Evolutionary conservation across 805 yeast genomes (phyloP), one percentile per base, ranked within the genome.

Genomic region (Kluyveromyces dobzhanskii): DNA sequence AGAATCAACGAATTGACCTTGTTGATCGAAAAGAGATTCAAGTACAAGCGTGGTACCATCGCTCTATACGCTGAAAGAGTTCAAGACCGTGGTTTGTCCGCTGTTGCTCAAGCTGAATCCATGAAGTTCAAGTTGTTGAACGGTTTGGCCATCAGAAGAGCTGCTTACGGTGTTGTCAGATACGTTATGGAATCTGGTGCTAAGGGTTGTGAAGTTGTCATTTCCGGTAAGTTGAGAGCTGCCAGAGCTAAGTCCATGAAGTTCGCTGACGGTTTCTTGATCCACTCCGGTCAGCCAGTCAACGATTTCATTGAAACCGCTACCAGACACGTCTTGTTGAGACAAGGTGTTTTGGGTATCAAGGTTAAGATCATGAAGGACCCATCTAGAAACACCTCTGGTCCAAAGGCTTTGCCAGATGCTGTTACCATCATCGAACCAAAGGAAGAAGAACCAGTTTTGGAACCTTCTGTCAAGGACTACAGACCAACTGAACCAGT

Each of bases 251-350:
- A 92, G 85, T 81, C 97, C 65, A 94, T 92, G 95, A 92, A 92
- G 77, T 92, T 90, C 82, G 83, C 92, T 69, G 97, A 90, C 70
- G 98, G 98, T 80, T 92, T 92, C 95, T 85, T 92, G 92, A 92
- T 92, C 80, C 98, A 92, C 92, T 87, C 97, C 65, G 98, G 98
- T 85, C 98, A 92, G 79, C 98, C 98, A 75, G 92, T 90, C 71
- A 80, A 76, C 60, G 98, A 92, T 69, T 92, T 92, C 83, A 92
- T 92, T 67, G 98, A 92, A 74, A 74, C 80, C 67, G 98, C 98
- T 62, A 88, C 95, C 70, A 88, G 98, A 76, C 97, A 92, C 90
- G 97, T 90, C 63, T 78, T 92, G 70, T 83, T 92, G 79, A 88
- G 97, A 80, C 97, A 92, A 78, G 98, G 98, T 86, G 97, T 92